Conservation (phyloP, 192 early-diverging fungal species). For the Coemansia aciculifera region DNA sequence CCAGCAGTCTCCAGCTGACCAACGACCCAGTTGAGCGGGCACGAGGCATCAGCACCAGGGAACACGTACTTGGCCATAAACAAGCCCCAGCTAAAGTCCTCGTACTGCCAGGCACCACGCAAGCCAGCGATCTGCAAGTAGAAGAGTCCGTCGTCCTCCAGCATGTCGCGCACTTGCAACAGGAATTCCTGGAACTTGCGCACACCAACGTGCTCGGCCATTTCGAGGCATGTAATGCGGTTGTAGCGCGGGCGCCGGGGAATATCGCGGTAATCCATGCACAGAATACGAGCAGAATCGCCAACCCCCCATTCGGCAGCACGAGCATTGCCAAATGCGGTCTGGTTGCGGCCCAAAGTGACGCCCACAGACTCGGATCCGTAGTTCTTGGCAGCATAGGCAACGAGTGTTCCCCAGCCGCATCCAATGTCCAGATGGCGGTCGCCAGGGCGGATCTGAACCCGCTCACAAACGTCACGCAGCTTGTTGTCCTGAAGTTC, state of each 20-base stretch:
- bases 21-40: conserved; percentile 93
- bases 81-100: conserved; percentile 87
- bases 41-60: conserved; percentile 97
- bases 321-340: conserved; percentile 81
- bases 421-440: conserved; percentile 96
- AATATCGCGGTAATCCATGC: conserved; percentile 99
- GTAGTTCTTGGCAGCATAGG: conserved; percentile 87
- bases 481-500: conserved; percentile 97
- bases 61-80: conserved; percentile 99
- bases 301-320: conserved; percentile 80
- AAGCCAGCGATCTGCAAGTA: conserved; percentile 98
- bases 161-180: conserved; percentile 87
- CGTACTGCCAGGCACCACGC: conserved; percentile 77
- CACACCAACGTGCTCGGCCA: conserved; percentile 99
- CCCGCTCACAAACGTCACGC: conserved; percentile 82
- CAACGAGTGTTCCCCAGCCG: conserved; percentile 94
- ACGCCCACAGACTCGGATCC: conserved; percentile 90
- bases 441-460: conserved; percentile 82
- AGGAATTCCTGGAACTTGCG: conserved; percentile 89
- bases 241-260: conserved; percentile 83
- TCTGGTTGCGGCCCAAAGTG: conserved; percentile 91
- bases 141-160: conserved; percentile 97
- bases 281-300: conserved; percentile 74
- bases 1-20: conserved; percentile 91
- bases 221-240: conserved; percentile 97